These are phyloP conservation scores for Epichloe sp. DNA, from an alignment of 2,329 filamentous ascomycete genomes.

Conservation along the genomic window DNA sequence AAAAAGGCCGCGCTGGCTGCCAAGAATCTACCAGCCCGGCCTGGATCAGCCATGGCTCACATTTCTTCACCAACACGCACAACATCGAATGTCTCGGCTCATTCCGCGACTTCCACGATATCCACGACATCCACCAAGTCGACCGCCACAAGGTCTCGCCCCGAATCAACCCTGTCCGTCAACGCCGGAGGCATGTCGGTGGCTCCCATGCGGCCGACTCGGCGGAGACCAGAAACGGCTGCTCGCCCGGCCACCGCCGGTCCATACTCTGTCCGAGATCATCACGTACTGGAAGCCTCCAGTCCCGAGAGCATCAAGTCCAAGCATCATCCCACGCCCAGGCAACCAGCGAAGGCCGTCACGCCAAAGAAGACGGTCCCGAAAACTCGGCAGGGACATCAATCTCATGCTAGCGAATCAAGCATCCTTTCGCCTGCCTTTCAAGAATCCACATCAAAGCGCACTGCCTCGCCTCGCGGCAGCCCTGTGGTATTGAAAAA, in stretches of 20 bases:
- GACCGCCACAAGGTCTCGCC: slow-evolving; percentile 25
- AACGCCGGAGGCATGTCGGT: slow-evolving; percentile 47
- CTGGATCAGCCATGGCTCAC: slow-evolving; percentile 51
- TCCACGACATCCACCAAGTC: slow-evolving; percentile 18
- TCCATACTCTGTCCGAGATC: slow-evolving; percentile 49
- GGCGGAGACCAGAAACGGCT: slow-evolving; percentile 43
- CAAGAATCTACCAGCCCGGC: slow-evolving; percentile 39
- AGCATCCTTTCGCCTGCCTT: slow-evolving; percentile 33
- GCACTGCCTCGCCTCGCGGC: slow-evolving; percentile 25
- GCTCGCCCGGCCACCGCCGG: slow-evolving; percentile 51
- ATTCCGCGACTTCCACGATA: slow-evolving; percentile 5
- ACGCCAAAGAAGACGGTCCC: slow-evolving; percentile 39
- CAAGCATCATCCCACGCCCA: slow-evolving; percentile 35
- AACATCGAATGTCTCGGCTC: slow-evolving; percentile 23
- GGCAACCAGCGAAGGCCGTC: slow-evolving; percentile 27
- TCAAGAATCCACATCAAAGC: slow-evolving; percentile 14
- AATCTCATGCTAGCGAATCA: slow-evolving; percentile 37
- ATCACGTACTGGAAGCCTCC: slow-evolving; percentile 20
- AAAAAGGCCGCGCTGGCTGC: slow-evolving; percentile 50
- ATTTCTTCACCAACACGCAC: slow-evolving; percentile 37
- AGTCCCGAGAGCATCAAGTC: slow-evolving; percentile 35
- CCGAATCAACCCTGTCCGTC: slow-evolving; percentile 30
- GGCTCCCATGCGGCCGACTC: slow-evolving; percentile 48
- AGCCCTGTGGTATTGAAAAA: slow-evolving; percentile 28
- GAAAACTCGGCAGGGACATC: slow-evolving; percentile 33